A percentile compares a stretch with the other conserved stretches of the same genome.
These are phyloP conservation scores for Annulohypoxylon bovei DNA, from an alignment of 495 filamentous ascomycete species.

Conservation along the genomic window DNA sequence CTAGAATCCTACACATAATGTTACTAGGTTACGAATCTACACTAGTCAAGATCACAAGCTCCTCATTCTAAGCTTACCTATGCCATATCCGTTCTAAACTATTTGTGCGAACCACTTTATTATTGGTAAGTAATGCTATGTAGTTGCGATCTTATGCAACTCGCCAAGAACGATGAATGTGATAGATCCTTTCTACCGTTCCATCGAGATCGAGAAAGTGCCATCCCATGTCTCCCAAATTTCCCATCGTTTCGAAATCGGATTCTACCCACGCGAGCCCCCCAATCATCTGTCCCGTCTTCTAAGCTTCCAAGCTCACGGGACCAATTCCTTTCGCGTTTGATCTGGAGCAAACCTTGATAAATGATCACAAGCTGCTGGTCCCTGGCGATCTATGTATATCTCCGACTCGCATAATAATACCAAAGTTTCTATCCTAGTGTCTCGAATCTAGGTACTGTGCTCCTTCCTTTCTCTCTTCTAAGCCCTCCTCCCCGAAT, in stretches of 20 bases:
- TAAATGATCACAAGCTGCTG: constrained; percentile 1
- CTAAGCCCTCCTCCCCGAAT: neutral
- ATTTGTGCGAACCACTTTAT: neutral
- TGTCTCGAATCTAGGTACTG: neutral
- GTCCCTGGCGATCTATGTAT: constrained; percentile 10
- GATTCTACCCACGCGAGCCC: constrained; percentile 14
- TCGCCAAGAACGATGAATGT: constrained; percentile 10
- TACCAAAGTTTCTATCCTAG: neutral
- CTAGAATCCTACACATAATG: neutral
- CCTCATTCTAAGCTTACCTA: constrained; percentile 31
- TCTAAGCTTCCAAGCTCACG: neutral
- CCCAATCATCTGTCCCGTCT: neutral
- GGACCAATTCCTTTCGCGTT: neutral
- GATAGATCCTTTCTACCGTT: neutral
- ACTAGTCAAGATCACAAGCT: constrained; percentile 23
- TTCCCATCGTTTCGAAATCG: constrained; percentile 40
- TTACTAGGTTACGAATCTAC: constrained; percentile 6
- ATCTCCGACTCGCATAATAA: constrained; percentile 3
- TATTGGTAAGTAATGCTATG: constrained; percentile 17
- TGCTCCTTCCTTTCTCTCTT: neutral
- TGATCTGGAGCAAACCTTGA: constrained; percentile 1
- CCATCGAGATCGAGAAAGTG: constrained; percentile 37
- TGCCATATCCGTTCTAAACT: constrained; percentile 7
- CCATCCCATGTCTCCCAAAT: constrained; percentile 6
- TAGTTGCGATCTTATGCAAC: constrained; percentile 2